phyloP scores from a whole-genome alignment of 23 red algal genomes.

The Cyanidioschyzon merolae region DNA sequence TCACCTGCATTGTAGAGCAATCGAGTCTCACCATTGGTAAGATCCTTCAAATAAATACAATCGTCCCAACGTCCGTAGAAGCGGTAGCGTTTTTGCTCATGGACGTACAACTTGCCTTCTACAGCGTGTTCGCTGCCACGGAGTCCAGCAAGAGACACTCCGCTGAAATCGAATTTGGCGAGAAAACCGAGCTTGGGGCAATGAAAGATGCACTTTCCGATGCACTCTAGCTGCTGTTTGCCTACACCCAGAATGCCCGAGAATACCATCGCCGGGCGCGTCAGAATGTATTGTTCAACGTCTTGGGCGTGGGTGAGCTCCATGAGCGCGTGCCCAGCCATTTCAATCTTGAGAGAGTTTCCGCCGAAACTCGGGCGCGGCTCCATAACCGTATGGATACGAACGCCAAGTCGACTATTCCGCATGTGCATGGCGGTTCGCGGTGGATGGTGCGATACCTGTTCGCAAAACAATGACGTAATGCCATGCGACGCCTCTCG shows the following conservation, averaged over 20 bases:
- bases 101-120: conserved; percentile 44
- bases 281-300: conserved; percentile 69
- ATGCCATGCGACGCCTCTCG: conserved; percentile 30
- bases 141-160: conserved; percentile 26
- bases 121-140: conserved; percentile 53
- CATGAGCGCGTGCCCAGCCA: conserved; percentile 53
- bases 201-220: conserved; percentile 39
- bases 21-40: conserved; percentile 22
- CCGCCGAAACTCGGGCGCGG: conserved; percentile 81
- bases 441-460: conserved; percentile 94
- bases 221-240: conserved; percentile 60
- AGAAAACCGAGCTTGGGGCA: conserved; percentile 48
- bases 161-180: conserved; percentile 70
- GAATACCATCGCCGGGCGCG: conserved; percentile 51
- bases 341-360: conserved; percentile 76
- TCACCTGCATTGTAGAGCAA: conserved; percentile 69
- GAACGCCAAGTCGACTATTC: conserved; percentile 72
- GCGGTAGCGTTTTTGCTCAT: conserved; percentile 40
- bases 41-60: conserved; percentile 40
- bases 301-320: conserved; percentile 31
- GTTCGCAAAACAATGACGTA: conserved; percentile 51
- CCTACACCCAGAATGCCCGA: conserved; percentile 69
- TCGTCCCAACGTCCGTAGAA: conserved; percentile 78
- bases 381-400: conserved; percentile 48
- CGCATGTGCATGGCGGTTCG: conserved; percentile 77